phyloP scores from a whole-genome alignment of 352 stramenopile species.

The Thalassiosira ordinaria region DNA sequence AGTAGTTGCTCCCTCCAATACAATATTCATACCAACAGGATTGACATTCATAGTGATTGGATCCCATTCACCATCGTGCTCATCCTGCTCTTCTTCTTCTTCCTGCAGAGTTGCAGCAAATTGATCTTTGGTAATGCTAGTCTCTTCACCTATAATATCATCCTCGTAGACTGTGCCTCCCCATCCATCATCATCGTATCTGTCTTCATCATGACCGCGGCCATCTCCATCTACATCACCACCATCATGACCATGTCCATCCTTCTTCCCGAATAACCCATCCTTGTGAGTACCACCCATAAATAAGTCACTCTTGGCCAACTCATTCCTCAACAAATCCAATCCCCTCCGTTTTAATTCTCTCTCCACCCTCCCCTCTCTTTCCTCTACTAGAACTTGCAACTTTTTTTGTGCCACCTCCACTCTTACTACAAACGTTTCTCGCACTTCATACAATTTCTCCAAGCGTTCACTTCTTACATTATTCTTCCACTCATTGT shows the following conservation, averaged over 20 bases:
- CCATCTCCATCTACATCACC: no score
- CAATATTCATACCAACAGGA: constrained; percentile 31
- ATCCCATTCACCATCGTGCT: constrained; percentile 40
- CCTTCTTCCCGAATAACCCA: no score
- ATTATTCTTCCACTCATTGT: constrained; percentile 57
- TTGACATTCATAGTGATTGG: constrained; percentile 3
- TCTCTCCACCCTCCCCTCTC: constrained; percentile 44
- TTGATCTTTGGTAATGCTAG: constrained; percentile 9
- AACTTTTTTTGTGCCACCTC: constrained; percentile 52
- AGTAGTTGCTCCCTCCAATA: constrained; percentile 14
- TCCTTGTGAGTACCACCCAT: no score
- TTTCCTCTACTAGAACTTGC: constrained; percentile 53
- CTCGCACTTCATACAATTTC: constrained; percentile 71
- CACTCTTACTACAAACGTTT: constrained; percentile 67
- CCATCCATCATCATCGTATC: constrained; percentile 42
- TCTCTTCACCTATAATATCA: constrained; percentile 38
- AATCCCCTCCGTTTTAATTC: constrained; percentile 32
- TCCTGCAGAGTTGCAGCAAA: neutral
- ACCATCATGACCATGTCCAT: no score
- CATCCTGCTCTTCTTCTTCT: constrained; percentile 12
- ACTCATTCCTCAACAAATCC: constrained; percentile 34
- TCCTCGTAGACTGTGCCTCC: constrained; percentile 26
- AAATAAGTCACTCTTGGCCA: constrained; percentile 28
- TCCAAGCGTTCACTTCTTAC: constrained; percentile 60
- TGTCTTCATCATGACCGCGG: constrained; percentile 9